These are phyloP conservation scores for Talaromyces sp. DNA, from an alignment of 2,329 filamentous ascomycete genomes.

Conservation along the genomic window DNA sequence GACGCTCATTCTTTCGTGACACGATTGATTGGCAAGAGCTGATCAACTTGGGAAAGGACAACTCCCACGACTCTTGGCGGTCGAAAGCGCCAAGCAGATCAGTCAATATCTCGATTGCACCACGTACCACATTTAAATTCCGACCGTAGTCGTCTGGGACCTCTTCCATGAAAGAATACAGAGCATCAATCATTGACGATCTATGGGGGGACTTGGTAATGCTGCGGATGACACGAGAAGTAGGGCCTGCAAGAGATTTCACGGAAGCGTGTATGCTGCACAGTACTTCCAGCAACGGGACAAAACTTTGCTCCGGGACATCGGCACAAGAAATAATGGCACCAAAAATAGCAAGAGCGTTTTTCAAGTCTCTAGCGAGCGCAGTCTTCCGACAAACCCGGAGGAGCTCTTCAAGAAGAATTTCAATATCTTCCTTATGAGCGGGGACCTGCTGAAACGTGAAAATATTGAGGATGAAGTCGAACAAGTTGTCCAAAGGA, in stretches of 20 bases:
- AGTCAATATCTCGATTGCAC: slow-evolving; percentile 35
- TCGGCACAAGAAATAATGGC: slow-evolving; percentile 37
- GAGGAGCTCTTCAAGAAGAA: slow-evolving; percentile 33
- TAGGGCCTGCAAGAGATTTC: slow-evolving; percentile 37
- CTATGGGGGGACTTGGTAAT: slow-evolving; percentile 35
- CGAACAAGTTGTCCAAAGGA: slow-evolving; percentile 31
- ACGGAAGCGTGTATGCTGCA: slow-evolving; percentile 42
- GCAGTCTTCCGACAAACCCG: slow-evolving; percentile 37
- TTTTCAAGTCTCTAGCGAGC: slow-evolving; percentile 37
- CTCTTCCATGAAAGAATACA: slow-evolving; percentile 32
- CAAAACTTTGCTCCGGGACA: slow-evolving; percentile 33
- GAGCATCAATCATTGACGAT: slow-evolving; percentile 31
- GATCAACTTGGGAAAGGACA: slow-evolving; percentile 32
- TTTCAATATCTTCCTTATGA: slow-evolving; percentile 28
- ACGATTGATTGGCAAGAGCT: slow-evolving; percentile 29
- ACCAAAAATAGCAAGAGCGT: slow-evolving; percentile 36
- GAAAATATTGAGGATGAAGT: slow-evolving; percentile 38
- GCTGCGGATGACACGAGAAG: slow-evolving; percentile 37
- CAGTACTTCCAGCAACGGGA: slow-evolving; percentile 34
- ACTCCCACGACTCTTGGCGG: slow-evolving; percentile 31
- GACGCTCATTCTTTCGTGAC: slow-evolving; percentile 31
- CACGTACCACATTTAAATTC: slow-evolving; percentile 37
- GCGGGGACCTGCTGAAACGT: slow-evolving; percentile 36
- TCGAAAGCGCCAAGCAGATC: slow-evolving; percentile 36
- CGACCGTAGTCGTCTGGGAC: slow-evolving; percentile 26